Percentiles rank a stretch among this genome's conserved stretches.
These are phyloP conservation scores for Podospora didyma DNA, from an alignment of 495 filamentous ascomycete species.

Conservation along the genomic window DNA sequence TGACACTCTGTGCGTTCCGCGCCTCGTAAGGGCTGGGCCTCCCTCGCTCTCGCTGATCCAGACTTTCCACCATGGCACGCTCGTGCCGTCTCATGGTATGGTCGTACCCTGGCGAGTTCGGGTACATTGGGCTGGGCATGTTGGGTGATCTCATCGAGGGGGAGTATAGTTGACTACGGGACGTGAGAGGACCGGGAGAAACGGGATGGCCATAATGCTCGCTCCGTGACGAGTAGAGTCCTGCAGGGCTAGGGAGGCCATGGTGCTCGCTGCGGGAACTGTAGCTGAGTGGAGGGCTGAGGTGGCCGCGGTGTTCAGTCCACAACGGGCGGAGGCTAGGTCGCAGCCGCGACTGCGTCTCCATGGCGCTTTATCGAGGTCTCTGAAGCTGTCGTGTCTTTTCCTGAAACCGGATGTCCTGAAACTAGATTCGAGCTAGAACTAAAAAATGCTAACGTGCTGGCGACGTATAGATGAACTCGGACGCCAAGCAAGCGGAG, in stretches of 20 bases:
- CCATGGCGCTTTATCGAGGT: slow-evolving; percentile 15
- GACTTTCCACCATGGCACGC: slow-evolving; percentile 34
- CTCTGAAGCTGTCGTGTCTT: background rate
- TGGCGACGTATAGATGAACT: no score
- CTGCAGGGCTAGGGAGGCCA: background rate
- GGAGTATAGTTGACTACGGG: slow-evolving; percentile 23
- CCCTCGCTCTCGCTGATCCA: slow-evolving; percentile 26
- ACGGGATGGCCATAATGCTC: slow-evolving; percentile 5
- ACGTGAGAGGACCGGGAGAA: slow-evolving; percentile 17
- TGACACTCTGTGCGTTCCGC: slow-evolving; percentile 2
- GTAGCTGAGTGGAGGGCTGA: slow-evolving; percentile 9
- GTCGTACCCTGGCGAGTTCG: slow-evolving; percentile 31
- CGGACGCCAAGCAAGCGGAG: no score
- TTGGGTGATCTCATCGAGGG: slow-evolving; percentile 23
- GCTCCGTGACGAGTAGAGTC: slow-evolving; percentile 35
- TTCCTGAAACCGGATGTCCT: no score
- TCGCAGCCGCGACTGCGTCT: slow-evolving; percentile 24
- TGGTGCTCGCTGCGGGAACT: slow-evolving; percentile 17
- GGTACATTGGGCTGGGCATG: slow-evolving; percentile 35
- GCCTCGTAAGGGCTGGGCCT: slow-evolving; percentile 10
- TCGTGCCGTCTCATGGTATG: slow-evolving; percentile 35
- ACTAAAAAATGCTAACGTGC: no score
- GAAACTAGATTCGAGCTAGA: no score
- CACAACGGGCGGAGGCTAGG: slow-evolving; percentile 37
- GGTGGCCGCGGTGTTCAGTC: slow-evolving; percentile 16